Base-by-base conservation (phyloP, 129 eudicot species). In the Centella asiatica region DNA sequence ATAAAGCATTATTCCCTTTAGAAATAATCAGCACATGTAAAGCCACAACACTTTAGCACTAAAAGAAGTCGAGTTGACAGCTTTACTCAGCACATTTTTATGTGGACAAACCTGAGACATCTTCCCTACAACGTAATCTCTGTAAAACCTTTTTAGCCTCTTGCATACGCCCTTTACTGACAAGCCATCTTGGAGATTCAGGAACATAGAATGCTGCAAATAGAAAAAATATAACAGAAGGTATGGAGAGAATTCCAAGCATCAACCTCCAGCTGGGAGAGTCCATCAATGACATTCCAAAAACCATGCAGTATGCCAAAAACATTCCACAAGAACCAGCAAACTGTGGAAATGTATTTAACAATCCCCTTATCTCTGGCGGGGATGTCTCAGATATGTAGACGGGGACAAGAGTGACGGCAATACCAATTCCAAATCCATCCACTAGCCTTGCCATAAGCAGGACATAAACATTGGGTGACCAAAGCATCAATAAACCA, bases 331-430 rank as follows among this genome's bases (percentile, higher is more conserved):
- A 73, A 64, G 81, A 87, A 34, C 99, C 99, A 57, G 86, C 82
- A 58, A 93, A 87, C 78, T 93, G 99, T 20, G 99, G 99, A 46
- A 93, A 75, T 19, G 99, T 93, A 69, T 93, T 93, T 57, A 93
- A 71, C 14, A 61, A 63, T 34, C 99, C 99, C 63, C 99, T 80
- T 46, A 87, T 93, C 56, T 93, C 99, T 9, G 99, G 75, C 44
- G 99, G 99, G 45, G 99, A 88, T 6, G 99, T 93, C 85, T 93
- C 99, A 11, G 99, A 93, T 44, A 93, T 87, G 69, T 93, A 93
- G 52, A 93, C 78, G 2, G 99, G 99, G 44, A 93, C 83, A 26
- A 93, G 92, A 52, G 99, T 93, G 27, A 93, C 99, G 0, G 99
- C 96, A 20, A 93, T 75, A 44, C 99, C 99, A 28, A 93, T 76